phyloP scores from a whole-genome alignment of 1,284 basidiomycete genomes.

The Irpex rosettiformis region DNA sequence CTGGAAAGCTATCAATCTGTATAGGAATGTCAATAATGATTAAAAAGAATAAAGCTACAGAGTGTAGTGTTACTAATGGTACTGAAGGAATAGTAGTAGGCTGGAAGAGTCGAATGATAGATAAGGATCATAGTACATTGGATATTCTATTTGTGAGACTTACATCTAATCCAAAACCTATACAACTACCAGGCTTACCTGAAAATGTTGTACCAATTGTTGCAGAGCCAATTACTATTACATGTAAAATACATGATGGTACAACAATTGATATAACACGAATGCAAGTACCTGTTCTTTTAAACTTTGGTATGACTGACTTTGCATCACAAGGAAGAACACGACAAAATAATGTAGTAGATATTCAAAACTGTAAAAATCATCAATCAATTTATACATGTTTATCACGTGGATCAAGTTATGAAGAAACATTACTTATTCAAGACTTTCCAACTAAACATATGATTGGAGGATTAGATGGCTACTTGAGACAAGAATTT shows the following conservation, averaged over 20 bases:
- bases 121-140: conserved; percentile 20
- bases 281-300: conserved; percentile 16
- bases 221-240: conserved; percentile 7
- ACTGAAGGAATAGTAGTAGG: conserved; percentile 33
- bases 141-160: conserved; percentile 35
- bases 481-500: conserved; percentile 27
- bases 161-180: not conserved
- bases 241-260: conserved; percentile 24
- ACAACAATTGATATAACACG: conserved; percentile 1
- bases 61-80: conserved; percentile 37
- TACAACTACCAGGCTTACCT: too few species aligned
- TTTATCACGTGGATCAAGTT: conserved; percentile 13
- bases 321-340: conserved; percentile 19
- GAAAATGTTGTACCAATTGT: conserved; percentile 36
- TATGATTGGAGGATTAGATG: conserved; percentile 20
- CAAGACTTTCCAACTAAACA: conserved; percentile 23
- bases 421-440: conserved; percentile 29
- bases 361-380: conserved; percentile 11
- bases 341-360: conserved; percentile 6
- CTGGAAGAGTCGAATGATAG: conserved; percentile 24
- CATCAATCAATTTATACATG: too few species aligned
- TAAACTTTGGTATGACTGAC: conserved; percentile 21
- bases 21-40: conserved; percentile 38
- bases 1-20: conserved; percentile 32
- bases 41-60: conserved; percentile 32